Base-by-base conservation (phyloP, 345 rosid species). In the Erucastrum elatum region DNA sequence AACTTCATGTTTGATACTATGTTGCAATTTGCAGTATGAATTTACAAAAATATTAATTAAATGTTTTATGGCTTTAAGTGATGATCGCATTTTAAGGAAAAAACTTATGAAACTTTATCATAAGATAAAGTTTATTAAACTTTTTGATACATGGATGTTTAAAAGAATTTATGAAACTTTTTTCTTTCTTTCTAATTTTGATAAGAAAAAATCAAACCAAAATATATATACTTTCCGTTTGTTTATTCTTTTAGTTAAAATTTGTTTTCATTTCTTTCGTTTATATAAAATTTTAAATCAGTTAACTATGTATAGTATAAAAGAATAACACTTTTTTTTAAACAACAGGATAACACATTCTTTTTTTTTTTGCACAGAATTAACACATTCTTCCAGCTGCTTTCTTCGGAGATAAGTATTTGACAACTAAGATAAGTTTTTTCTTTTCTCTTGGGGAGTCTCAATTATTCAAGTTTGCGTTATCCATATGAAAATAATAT, bases 401-500 rank as follows among this genome's bases (percentile, higher is more conserved):
- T n/a, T 60, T 39, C 64, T 11, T 53, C 27, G 34, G 64, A 1
- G 9, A 11, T 60, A 60, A 58, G 63, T 60, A 26, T 6, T 62
- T 62, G 56, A 64, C 67, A 3, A n/a, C 41, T 31, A 3, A 11
- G 15, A 60, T 60, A 16, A 11, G 2, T 33, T 1, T 7, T 64
- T 3, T 33, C 1, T 64, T 8, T 33, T 34, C 34, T 64, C 2
- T n/a, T n/a, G 3, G 11, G 41, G 25, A 31, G 25, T 63, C 25
- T 8, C 63, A 68, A 31, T 21, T 3, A 76, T 68, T 60, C 71
- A 49, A 15, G 26, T n/a, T 17, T 31, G 30, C 75, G 1, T 70
- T 69, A 77, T 70, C 80, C 75, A 77, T 51, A 15, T 15, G 69
- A 1, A 29, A 27, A 49, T 44, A 3, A 3, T 15, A 7, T 16